Percentiles rank a stretch among this genome's conserved stretches.
phyloP scores from a whole-genome alignment of 169 alveolate species.

The Perkinsus olseni region DNA sequence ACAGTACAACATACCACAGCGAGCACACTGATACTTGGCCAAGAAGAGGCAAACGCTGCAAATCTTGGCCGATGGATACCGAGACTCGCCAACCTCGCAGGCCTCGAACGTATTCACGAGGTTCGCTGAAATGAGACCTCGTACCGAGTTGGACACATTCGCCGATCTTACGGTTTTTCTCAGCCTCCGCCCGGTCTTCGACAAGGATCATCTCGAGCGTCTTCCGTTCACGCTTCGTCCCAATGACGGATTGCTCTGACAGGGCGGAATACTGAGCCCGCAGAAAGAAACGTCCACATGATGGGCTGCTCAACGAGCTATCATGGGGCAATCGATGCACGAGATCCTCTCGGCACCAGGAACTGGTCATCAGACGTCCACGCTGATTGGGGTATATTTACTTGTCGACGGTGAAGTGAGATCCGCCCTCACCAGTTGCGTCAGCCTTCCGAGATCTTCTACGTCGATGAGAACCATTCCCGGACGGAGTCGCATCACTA shows the following conservation, averaged over 20 bases:
- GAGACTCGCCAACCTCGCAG: constrained; percentile 12
- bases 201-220: neutral
- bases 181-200: neutral
- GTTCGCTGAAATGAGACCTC: neutral
- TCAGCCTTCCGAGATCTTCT: neutral
- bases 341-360: too few species aligned
- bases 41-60: constrained; percentile 47
- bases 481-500: neutral
- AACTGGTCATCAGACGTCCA: too few species aligned
- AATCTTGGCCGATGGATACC: constrained; percentile 38
- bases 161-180: neutral
- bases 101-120: neutral
- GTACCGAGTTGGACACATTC: too few species aligned
- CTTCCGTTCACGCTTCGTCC: neutral
- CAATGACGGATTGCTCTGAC: neutral
- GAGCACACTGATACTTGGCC: constrained; percentile 51
- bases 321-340: too few species aligned
- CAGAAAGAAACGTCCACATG: too few species aligned
- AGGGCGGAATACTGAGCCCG: neutral
- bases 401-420: neutral
- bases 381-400: too few species aligned
- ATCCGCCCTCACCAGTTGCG: neutral
- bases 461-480: neutral
- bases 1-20: constrained; percentile 57
- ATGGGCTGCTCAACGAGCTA: too few species aligned